Base-by-base conservation (phyloP, 2,329 filamentous ascomycete genomes). In the Lasiodiplodia sp. region DNA sequence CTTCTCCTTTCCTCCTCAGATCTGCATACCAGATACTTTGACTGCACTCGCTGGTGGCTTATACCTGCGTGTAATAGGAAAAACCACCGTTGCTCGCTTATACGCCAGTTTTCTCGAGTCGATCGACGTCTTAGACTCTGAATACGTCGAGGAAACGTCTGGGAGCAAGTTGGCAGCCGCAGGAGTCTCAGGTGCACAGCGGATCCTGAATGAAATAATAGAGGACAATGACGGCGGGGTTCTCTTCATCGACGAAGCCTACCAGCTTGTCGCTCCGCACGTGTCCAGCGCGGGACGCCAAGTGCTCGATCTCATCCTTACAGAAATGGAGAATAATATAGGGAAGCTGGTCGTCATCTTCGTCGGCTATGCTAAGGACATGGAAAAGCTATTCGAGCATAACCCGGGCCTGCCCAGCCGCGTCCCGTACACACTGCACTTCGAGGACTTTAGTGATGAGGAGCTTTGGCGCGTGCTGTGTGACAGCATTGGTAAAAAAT, bases 201-300 rank as follows among this genome's bases (percentile, higher is more conserved):
- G 18, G 7, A 37, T 55, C 4, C 52, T 55, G 28, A 8, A 56
- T 2, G 84, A 12, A 77, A 89, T 0, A 79, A 92, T 7, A 82
- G 90, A 3, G 12, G 4, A n/a, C 3, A 52, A 34, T 0, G 88
- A 87, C 0, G 92, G 91, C 0, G 92, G 92, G 0, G 89, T 89
- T 0, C 74, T 93, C 2, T 94, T 94, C 74, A 90, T 95, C 25
- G 92, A 95, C 69, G 91, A 95, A 76, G 91, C 91, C 0, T 94
- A 95, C 73, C 91, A 94, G 71, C 82, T 95, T 0, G 84, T 88
- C 0, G 87, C 87, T 0, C 86, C 86, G 0, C 86, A 87, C 67
- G 90, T 80, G 7, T 28, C 7, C 25, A 28, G 25, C 25, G 28
- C 28, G 28, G 91, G 91, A 0, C 81, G 79, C 0, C 84, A 85